Percentiles rank a stretch among this genome's conserved stretches.
Evolutionary conservation across 345 rosid species (phyloP).

Genomic region (Anacardium occidentale): DNA sequence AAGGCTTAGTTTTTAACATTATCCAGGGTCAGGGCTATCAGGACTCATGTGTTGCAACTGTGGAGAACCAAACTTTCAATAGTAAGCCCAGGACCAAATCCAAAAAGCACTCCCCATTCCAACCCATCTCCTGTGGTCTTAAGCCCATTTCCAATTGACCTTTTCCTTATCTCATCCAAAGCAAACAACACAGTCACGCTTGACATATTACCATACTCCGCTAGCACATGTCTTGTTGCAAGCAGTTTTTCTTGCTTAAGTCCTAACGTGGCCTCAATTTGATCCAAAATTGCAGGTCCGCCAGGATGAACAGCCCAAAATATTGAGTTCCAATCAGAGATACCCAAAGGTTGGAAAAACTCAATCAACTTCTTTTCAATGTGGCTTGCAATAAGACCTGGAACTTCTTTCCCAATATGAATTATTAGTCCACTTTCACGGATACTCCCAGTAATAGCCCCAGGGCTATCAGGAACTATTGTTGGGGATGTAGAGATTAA

Average conservation of each 20-base stretch:
- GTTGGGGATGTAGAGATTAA: constrained; percentile 38
- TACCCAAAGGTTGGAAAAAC: constrained; percentile 41
- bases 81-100: constrained; percentile 49
- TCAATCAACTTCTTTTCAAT: constrained; percentile 33
- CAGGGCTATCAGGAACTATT: constrained; percentile 35
- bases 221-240: constrained; percentile 30
- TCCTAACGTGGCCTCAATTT: constrained; percentile 32
- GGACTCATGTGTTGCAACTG: constrained; percentile 9
- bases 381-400: constrained; percentile 34
- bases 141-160: constrained; percentile 26
- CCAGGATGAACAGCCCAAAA: constrained; percentile 51
- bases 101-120: constrained; percentile 51
- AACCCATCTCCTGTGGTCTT: constrained; percentile 45
- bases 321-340: constrained; percentile 49
- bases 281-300: constrained; percentile 43
- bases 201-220: constrained; percentile 44
- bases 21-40: no score
- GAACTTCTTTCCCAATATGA: constrained; percentile 38
- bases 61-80: constrained; percentile 50
- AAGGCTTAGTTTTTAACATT: no score
- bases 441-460: constrained; percentile 42
- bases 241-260: constrained; percentile 34
- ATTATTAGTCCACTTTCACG: constrained; percentile 44
- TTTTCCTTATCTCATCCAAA: constrained; percentile 47
- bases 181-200: constrained; percentile 41